Evolutionary conservation across 768 basidiomycete genomes (phyloP), one percentile per base, ranked within the genome.

Genomic region (Amanita exitialis): DNA sequence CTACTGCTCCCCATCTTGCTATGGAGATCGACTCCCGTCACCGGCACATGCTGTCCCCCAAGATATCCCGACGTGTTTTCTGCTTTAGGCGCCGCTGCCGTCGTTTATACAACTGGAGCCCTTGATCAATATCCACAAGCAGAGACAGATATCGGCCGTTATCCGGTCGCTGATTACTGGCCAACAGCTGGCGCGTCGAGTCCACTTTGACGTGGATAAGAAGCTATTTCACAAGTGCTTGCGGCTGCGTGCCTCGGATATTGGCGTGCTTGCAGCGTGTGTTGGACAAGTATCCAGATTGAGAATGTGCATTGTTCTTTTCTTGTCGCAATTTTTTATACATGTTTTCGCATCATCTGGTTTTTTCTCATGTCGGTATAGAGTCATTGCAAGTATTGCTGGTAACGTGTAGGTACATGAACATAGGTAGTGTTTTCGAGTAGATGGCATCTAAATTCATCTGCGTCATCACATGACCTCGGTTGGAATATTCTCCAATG

Each of bases 71-170:
- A 90, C 54, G 86, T 90, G 23, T 92, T 92, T 64, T 72, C 80
- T 0, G 72, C 81, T 10, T 74, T 92, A n/a, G 5, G 74, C 80
- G 3, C 76, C 83, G 6, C 77, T 91, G 3, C 90, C 89, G 0
- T 61, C 79, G 1, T 76, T 78, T n/a, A 87, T 90, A 72, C 79
- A 83, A 54, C 76, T 92, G 25, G 88, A 91, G 58, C 88, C 90
- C 3, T 66, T 92, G 52, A 88, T 92, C 67, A 92, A 90, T 61
- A 83, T 92, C 5, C 87, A 91, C 65, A 91, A 92, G 65, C 90
- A 92, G 61, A 79, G 90, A 32, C 67, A 83, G 57, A 86, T 89
- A 47, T 87, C 90, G 8, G 77, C 76, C 13, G 82, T 88, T 37
- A 86, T 91, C 68, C 89, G 90, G 63, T 75, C 78, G 6, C 68